Base-by-base conservation (phyloP, 129 eudicot genomes). In the Pseudognaphalium luteoalbum region DNA sequence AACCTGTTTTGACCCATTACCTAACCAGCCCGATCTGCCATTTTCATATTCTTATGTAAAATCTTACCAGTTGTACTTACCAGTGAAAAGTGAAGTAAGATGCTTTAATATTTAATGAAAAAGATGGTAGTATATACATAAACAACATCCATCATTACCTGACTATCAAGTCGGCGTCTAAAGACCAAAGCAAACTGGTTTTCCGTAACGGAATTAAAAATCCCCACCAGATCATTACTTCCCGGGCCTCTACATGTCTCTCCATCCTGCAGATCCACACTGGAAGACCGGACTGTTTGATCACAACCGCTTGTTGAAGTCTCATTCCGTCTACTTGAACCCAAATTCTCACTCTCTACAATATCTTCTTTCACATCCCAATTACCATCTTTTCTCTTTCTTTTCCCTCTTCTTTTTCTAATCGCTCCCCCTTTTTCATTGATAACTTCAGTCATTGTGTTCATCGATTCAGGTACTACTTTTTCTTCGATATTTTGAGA, bases 131-230 rank as follows among this genome's bases (percentile, higher is more conserved):
- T 3, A 37, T 57, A 30, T 15, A 8, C 6, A 72, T 57, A 44
- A 74, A 73, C 30, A 57, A n/a, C 52, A 9, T 12, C 34, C n/a
- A 63, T n/a, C 28, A 70, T 60, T 80, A 93, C 98, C 98, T 93
- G 98, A 81, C 97, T 83, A 85, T 93, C 98, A 72, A 88, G 87
- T 2, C 93, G 88, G 60, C 85, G 98, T 68, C 83, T 82, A 76
- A 93, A 93, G 60, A 84, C 96, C 47, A 75, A 71, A 6, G 97
- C 98, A 64, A 71, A 83, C 60, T 88, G 86, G 64, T 83, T 87
- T 76, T 85, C 82, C 4, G 89, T 83, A 65, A 91, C 32, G 2
- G 87, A 81, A 52, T 78, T 76, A 52, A 91, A 91, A 65, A 91
- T 76, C n/a, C 63, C 91, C 30, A 83, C 86, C 83, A 93, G 78